Base-by-base conservation (phyloP, 495 filamentous ascomycete species). In the Chaetomium cochliodes region DNA sequence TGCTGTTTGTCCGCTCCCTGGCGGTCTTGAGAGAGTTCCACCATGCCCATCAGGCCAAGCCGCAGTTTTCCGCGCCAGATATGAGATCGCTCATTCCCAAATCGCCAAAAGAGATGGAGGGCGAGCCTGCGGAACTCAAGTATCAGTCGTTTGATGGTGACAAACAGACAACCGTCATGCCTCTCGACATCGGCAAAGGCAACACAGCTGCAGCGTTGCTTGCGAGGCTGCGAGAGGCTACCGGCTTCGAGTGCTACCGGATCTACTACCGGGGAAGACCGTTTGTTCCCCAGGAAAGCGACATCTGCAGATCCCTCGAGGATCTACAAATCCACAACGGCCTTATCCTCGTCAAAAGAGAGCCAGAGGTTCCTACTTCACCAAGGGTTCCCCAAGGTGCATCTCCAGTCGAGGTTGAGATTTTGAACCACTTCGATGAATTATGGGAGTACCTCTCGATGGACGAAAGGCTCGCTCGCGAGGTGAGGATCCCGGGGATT, bases 401-500 rank as follows among this genome's bases (percentile, higher is more conserved):
- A n/a, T 81, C 81, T 15, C 77, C 77, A 16, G 80, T 93, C 9
- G 90, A 96, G 66, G 78, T 81, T 16, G 90, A 93, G 65, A 87
- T 98, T 23, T 76, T 96, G 61, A 85, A 88, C 62, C 91, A 96
- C 74, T 96, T 97, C 72, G 85, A 92, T 60, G 87, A 93, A 61
- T 76, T 98, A 11, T 96, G 93, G 80, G 84, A 86, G 20, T 87
- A 93, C 68, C 82, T 98, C 44, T 85, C 85, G 58, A 85, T 94
- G 72, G 84, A 90, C 49, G 90, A 92, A 64, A 82, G 81, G 49
- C 76, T 94, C 18, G 87, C 89, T n/a, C 79, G 82, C 68, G 85
- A 88, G 75, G 86, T 91, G 78, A 65, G 74, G 47, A 6, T 12
- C 5, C 13, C 51, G 2, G 26, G 33, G 6, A 59, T 23, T 9